phyloP scores from a whole-genome alignment of 2,329 filamentous ascomycete genomes.

The Xylariaceae sp. region DNA sequence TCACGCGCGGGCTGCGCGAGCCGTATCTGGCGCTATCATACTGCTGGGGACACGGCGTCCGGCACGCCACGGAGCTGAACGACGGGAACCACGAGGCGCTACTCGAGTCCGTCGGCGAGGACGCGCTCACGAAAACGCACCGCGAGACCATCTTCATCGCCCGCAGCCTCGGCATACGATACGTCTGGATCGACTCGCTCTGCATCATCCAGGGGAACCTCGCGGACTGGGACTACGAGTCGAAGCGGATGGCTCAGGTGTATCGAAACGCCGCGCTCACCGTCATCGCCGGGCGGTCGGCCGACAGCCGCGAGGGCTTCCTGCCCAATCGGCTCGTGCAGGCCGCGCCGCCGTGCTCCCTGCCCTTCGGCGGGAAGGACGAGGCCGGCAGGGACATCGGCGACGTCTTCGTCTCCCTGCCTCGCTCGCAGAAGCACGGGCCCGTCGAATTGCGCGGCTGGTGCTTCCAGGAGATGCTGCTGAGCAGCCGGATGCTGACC shows the following conservation, averaged over 20 bases:
- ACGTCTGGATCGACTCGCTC: constrained; percentile 23
- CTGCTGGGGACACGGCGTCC: constrained; percentile 23
- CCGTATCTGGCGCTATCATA: constrained; percentile 30
- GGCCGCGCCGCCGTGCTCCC: constrained; percentile 5
- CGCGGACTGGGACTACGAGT: constrained; percentile 18
- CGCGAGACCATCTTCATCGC: constrained; percentile 16
- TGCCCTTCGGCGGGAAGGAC: constrained; percentile 11
- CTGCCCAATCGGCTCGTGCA: constrained; percentile 7
- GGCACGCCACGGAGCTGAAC: constrained; percentile 6
- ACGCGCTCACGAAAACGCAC: constrained; percentile 16
- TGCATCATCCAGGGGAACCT: constrained; percentile 23
- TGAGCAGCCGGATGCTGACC: constrained; percentile 20
- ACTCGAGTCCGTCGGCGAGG: constrained; percentile 18
- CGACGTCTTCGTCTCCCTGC: constrained; percentile 13
- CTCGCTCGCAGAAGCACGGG: constrained; percentile 1
- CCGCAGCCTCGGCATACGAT: constrained; percentile 21
- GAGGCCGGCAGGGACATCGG: constrained; percentile 6
- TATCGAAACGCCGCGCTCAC: constrained; percentile 22
- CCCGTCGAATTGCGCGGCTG: constrained; percentile 20
- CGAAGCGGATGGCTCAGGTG: constrained; percentile 17
- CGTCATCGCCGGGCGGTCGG: constrained; percentile 19
- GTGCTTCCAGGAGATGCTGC: constrained; percentile 29
- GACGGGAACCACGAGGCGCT: constrained; percentile 15
- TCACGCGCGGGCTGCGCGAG: neutral
- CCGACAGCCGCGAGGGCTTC: constrained; percentile 21